Evolutionary conservation across 371 early-diverging fungal species (phyloP).

Genomic region (Saksenaea oblongispora): DNA sequence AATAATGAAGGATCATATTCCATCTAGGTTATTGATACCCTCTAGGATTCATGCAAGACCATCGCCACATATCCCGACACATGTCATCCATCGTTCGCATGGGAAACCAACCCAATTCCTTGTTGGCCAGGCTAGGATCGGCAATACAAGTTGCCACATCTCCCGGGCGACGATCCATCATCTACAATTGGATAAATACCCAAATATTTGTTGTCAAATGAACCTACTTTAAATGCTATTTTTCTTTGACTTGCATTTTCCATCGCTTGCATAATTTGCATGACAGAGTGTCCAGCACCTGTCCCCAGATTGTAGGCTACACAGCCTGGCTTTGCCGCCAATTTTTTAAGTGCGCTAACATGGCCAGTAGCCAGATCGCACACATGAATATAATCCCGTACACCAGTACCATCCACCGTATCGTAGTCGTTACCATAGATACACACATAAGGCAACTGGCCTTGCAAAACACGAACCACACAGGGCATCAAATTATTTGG

Average conservation of each 20-base stretch:
- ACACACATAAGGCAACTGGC: constrained; percentile 68
- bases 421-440: constrained; percentile 86
- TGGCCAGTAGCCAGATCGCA: constrained; percentile 88
- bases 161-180: constrained; percentile 70
- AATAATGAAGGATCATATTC: too few species aligned
- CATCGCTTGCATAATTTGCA: constrained; percentile 84
- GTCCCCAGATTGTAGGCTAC: constrained; percentile 86
- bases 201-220: not conserved
- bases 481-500: constrained; percentile 92
- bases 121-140: constrained; percentile 69
- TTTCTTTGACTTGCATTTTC: constrained; percentile 63
- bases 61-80: constrained; percentile 89
- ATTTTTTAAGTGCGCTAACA: constrained; percentile 72
- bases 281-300: constrained; percentile 83
- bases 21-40: constrained; percentile 44
- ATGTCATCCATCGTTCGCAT: constrained; percentile 73
- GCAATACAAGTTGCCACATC: constrained; percentile 85
- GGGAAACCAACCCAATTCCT: constrained; percentile 79
- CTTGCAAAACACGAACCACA: constrained; percentile 79
- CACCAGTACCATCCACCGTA: constrained; percentile 90
- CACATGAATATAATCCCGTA: constrained; percentile 91
- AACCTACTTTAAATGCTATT: constrained; percentile 60
- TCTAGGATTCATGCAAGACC: constrained; percentile 74
- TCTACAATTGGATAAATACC: not conserved
- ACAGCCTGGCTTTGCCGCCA: constrained; percentile 59